Evolutionary conservation across 495 filamentous ascomycete genomes (phyloP).

Genomic region (Umbilicaria muhlenbergii): DNA sequence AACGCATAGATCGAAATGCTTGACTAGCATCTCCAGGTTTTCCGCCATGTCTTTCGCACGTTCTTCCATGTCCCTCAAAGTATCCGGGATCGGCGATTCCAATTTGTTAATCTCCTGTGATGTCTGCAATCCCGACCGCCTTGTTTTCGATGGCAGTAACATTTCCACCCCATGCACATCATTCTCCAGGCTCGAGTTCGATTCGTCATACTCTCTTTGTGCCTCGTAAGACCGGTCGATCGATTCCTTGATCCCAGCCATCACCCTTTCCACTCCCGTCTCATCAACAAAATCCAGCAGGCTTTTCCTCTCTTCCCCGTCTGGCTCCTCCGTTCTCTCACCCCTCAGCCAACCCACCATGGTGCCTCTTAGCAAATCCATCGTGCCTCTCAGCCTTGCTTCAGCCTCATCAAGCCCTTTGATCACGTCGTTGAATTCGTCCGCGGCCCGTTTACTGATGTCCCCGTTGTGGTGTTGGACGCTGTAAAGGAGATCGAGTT

Average conservation of each 20-base stretch:
- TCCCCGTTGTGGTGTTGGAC: constrained; percentile 37
- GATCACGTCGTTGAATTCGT: constrained; percentile 44
- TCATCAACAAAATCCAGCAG: constrained; percentile 88
- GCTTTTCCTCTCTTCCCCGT: constrained; percentile 47
- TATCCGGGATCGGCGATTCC: constrained; percentile 40
- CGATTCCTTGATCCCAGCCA: constrained; percentile 46
- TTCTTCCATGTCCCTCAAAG: constrained; percentile 57
- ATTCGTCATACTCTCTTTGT: constrained; percentile 35
- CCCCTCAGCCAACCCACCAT: constrained; percentile 30
- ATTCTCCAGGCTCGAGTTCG: constrained; percentile 30
- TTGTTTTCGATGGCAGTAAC: constrained; percentile 8
- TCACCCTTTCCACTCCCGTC: constrained; percentile 52
- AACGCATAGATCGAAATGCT: constrained; percentile 89
- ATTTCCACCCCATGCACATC: constrained; percentile 47
- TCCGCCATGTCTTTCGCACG: constrained; percentile 75
- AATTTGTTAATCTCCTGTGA: constrained; percentile 29
- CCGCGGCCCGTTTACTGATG: constrained; percentile 30
- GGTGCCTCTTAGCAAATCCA: constrained; percentile 53
- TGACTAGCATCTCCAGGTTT: constrained; percentile 65
- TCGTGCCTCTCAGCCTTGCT: constrained; percentile 50
- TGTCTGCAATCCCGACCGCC: constrained; percentile 8
- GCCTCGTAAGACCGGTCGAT: constrained; percentile 41
- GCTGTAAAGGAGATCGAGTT: constrained; percentile 50
- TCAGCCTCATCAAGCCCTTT: constrained; percentile 61
- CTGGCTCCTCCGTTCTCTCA: constrained; percentile 52